phyloP scores from a whole-genome alignment of 495 filamentous ascomycete genomes.

The Aspergillus sclerotiicarbonarius region DNA sequence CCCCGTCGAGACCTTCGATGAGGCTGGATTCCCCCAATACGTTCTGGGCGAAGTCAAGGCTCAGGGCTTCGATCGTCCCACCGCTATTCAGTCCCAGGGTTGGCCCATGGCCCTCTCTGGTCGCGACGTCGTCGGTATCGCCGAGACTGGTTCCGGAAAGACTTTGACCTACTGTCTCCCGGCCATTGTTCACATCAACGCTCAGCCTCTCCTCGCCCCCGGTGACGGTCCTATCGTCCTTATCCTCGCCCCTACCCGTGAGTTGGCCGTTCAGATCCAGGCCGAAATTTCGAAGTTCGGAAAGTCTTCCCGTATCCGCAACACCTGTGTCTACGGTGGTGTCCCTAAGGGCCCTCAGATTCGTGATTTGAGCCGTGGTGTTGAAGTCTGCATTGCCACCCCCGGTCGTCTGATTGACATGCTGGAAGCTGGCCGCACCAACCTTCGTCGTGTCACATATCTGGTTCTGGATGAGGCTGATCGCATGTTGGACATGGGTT shows the following conservation, averaged over 20 bases:
- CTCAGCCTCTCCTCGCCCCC: conserved; percentile 93
- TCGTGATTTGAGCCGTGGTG: conserved; percentile 87
- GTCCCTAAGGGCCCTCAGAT: conserved; percentile 97
- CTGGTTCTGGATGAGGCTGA: conserved; percentile 98
- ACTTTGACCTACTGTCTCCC: conserved; percentile 97
- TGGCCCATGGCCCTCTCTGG: conserved; percentile 99
- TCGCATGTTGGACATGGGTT: conserved; percentile 99
- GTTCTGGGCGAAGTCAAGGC: conserved; percentile 98
- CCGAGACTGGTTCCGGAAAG: conserved; percentile 98
- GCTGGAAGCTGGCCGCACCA: conserved; percentile 95
- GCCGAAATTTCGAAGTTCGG: conserved; percentile 99
- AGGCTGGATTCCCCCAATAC: conserved; percentile 93
- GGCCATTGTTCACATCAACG: conserved; percentile 98
- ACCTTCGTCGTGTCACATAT: conserved; percentile 96
- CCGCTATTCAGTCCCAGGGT: conserved; percentile 95
- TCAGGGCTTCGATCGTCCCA: conserved; percentile 88
- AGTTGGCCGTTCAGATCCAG: conserved; percentile 97
- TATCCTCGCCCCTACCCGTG: conserved; percentile 91
- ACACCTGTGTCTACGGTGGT: conserved; percentile 98
- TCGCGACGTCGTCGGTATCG: conserved; percentile 98
- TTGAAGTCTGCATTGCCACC: conserved; percentile 97
- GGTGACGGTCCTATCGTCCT: conserved; percentile 97
- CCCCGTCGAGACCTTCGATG: conserved; percentile 94
- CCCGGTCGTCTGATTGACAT: conserved; percentile 98
- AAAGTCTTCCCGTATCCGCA: conserved; percentile 95